A percentile compares a stretch with the other conserved stretches of the same genome.
phyloP scores from a whole-genome alignment of 371 early-diverging fungal genomes.

The Apophysomyces variabilis region DNA sequence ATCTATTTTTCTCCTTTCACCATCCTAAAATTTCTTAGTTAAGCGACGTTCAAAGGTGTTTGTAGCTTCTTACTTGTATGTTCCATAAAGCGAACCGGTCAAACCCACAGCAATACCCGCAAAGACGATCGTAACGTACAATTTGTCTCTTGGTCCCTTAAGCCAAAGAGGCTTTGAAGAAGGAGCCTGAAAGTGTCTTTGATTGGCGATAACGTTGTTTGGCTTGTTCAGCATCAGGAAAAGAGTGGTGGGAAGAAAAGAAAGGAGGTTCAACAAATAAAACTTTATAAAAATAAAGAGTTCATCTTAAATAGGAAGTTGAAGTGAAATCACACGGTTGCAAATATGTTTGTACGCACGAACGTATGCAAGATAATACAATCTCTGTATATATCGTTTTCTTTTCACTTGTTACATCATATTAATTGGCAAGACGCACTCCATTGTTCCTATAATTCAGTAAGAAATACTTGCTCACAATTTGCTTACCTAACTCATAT shows the following conservation, averaged over 20 bases:
- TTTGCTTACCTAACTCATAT: no score
- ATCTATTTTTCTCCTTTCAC: not conserved
- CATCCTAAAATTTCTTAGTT: not conserved
- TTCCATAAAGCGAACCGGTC: conserved; percentile 33
- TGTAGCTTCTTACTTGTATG: conserved; percentile 27
- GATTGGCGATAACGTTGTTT: conserved; percentile 40
- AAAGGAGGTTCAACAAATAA: no score
- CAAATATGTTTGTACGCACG: no score
- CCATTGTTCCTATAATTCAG: no score
- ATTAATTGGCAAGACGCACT: no score
- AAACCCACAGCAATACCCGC: conserved; percentile 40
- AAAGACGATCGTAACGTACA: conserved; percentile 30
- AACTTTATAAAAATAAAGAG: no score
- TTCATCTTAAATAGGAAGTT: no score
- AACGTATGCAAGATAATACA: no score
- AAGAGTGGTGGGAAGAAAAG: conserved; percentile 7
- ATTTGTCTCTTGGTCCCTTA: conserved; percentile 39
- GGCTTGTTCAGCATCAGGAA: conserved; percentile 38
- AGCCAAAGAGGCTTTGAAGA: conserved; percentile 35
- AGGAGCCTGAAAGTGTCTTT: conserved; percentile 44
- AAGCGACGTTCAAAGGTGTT: not conserved
- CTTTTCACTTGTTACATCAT: no score
- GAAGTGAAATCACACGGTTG: no score
- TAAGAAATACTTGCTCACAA: no score
- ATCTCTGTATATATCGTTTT: no score